Percentiles rank a stretch among this genome's conserved stretches.
Evolutionary conservation across 176 grass and related monocot genomes (phyloP).

Genomic region (barley (Hordeum vulgare)): DNA sequence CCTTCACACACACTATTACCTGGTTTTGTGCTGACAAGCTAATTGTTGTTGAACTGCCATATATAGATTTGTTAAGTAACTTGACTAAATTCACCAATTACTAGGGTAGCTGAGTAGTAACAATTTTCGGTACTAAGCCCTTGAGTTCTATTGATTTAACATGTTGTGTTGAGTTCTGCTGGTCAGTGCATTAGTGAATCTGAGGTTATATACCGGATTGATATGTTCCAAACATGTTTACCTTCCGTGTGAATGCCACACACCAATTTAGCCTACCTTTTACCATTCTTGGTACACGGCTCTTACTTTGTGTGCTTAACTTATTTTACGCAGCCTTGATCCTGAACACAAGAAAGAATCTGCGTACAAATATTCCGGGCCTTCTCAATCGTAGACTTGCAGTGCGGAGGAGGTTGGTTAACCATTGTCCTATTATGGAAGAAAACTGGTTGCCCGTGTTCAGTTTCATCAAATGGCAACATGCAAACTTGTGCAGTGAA

Average conservation of each 20-base stretch:
- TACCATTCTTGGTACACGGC: not conserved
- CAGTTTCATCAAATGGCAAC: not conserved
- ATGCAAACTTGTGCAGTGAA: slow-evolving; percentile 34
- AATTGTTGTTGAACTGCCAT: not conserved
- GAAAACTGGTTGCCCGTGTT: slow-evolving; percentile 10
- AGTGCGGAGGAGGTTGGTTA: slow-evolving; percentile 14
- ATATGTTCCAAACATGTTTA: too few species aligned
- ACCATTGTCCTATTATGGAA: not conserved
- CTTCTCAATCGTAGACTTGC: slow-evolving; percentile 47
- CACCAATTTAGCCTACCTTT: not conserved
- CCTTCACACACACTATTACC: not conserved
- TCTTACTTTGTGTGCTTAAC: not conserved
- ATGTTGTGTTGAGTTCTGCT: too few species aligned
- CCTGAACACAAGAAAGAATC: slow-evolving; percentile 97
- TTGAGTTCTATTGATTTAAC: too few species aligned
- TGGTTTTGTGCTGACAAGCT: not conserved
- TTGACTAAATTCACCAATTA: too few species aligned
- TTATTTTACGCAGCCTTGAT: slow-evolving; percentile 66
- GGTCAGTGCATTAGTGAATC: too few species aligned
- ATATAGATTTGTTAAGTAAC: too few species aligned
- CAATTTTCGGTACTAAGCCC: too few species aligned
- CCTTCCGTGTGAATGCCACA: too few species aligned
- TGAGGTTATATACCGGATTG: too few species aligned
- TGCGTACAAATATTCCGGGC: slow-evolving; percentile 68
- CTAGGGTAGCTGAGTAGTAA: too few species aligned